Evolutionary conservation across 257 asterid species (phyloP).

Genomic region (Nyctanthes arbortristis): DNA sequence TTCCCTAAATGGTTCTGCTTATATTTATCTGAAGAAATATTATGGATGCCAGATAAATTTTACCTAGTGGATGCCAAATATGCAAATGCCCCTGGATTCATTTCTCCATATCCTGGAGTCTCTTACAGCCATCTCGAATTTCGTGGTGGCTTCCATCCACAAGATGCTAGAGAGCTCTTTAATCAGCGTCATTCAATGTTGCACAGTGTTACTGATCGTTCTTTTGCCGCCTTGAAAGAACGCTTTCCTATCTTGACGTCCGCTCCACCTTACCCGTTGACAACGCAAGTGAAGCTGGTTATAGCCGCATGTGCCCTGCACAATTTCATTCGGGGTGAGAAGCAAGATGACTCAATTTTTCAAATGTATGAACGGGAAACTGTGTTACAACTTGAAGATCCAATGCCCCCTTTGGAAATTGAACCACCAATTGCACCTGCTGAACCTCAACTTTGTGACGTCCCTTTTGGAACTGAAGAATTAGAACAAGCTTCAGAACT

Average conservation of each 20-base stretch:
- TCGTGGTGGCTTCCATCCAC: slow-evolving; percentile 30
- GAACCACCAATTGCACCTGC: slow-evolving; percentile 21
- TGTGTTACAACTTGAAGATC: slow-evolving; percentile 23
- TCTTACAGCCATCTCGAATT: slow-evolving; percentile 25
- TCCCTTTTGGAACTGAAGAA: slow-evolving; percentile 26
- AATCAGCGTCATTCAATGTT: slow-evolving; percentile 38
- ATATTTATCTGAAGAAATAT: neutral
- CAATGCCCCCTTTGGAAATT: slow-evolving; percentile 33
- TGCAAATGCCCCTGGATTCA: slow-evolving; percentile 37
- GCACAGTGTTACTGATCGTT: slow-evolving; percentile 26
- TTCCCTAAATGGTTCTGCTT: neutral
- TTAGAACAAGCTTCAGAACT: slow-evolving; percentile 25
- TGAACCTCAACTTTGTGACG: slow-evolving; percentile 23
- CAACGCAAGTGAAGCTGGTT: slow-evolving; percentile 48
- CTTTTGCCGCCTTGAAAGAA: slow-evolving; percentile 42
- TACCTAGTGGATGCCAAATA: slow-evolving; percentile 42
- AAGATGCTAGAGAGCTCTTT: slow-evolving; percentile 44
- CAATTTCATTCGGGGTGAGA: slow-evolving; percentile 38
- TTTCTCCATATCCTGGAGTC: slow-evolving; percentile 37
- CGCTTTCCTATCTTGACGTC: slow-evolving; percentile 47
- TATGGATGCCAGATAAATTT: slow-evolving; percentile 39
- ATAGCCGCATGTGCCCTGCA: slow-evolving; percentile 50
- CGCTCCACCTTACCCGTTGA: slow-evolving; percentile 43
- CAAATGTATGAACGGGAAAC: slow-evolving; percentile 28
- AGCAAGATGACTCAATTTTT: slow-evolving; percentile 42